Base-by-base conservation (phyloP, 306 rosid genomes). In the Dicorynia guianensis region DNA sequence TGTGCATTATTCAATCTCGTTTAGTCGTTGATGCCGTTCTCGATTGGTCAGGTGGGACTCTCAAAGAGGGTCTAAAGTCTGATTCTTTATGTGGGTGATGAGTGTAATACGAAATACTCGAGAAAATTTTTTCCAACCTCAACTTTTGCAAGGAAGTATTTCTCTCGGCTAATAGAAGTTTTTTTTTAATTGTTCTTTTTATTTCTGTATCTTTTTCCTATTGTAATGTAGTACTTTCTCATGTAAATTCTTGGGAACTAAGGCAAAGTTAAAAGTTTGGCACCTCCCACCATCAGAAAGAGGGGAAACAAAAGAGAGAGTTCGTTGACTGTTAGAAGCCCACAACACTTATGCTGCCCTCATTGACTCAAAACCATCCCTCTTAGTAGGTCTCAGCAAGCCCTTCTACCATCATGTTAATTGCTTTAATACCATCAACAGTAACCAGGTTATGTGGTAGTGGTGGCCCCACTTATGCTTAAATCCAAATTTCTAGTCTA, bases 1-100 rank as follows among this genome's bases (percentile, higher is more conserved):
- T 8, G 18, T 6, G 58, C 50, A 69, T 18, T 72, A 18, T 73
- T 79, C 49, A 36, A 4, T 9, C 17, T 17, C 34, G 60, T 68
- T 2, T 15, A 4, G 36, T 57, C 34, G 20, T 49, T 57, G 57
- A 43, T 54, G 39, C 4, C 57, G 17, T 18, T 8, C 47, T 20
- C 8, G 6, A 18, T 18, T 47, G 38, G 58, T n/a, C n/a, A n/a
- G n/a, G n/a, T 18, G 39, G 55, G 54, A 14, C 55, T 25, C 2
- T 11, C 7, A 17, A 18, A 11, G 38, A 11, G 40, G 53, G 52
- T 25, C 46, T 6, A 5, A 25, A 14, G 15, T 63, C 36, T 40
- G 3, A 49, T 38, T 15, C 52, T 40, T 7, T 63, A 30, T 15
- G 12, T 43, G 10, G 53, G 35, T 18, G 35, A 18, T 59, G 20